phyloP scores from a whole-genome alignment of 2,329 filamentous ascomycete species.

The Nemania diffusa region DNA sequence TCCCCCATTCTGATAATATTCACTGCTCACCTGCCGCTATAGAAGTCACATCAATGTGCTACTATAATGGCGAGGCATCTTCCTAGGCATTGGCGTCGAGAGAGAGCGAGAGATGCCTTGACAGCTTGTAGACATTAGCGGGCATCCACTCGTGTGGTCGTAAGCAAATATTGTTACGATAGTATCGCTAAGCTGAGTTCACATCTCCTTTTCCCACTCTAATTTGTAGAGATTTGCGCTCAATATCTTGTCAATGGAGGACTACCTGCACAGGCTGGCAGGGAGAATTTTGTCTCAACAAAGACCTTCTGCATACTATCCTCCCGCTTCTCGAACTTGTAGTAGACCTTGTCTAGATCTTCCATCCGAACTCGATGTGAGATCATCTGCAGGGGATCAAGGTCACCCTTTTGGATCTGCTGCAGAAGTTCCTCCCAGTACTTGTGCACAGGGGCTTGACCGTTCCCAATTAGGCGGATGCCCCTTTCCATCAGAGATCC shows the following conservation, averaged over 20 bases:
- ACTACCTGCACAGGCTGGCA: slow-evolving; percentile 49
- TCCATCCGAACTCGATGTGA: slow-evolving; percentile 81
- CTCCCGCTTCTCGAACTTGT: slow-evolving; percentile 68
- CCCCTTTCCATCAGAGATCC: slow-evolving; percentile 87
- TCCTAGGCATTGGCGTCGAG: background rate
- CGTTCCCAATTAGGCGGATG: slow-evolving; percentile 78
- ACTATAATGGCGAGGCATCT: background rate
- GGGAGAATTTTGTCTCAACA: slow-evolving; percentile 67
- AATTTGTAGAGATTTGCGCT: background rate
- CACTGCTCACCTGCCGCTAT: background rate
- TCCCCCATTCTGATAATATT: background rate
- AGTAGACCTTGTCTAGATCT: slow-evolving; percentile 74
- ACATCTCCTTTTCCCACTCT: background rate
- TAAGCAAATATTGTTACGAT: background rate
- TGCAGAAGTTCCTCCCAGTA: slow-evolving; percentile 85
- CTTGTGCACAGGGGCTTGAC: slow-evolving; percentile 78
- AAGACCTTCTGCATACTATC: slow-evolving; percentile 86
- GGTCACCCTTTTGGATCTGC: slow-evolving; percentile 71
- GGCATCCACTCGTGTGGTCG: too few relatives aligned
- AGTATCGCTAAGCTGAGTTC: background rate
- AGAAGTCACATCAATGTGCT: background rate
- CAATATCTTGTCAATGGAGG: slow-evolving; percentile 36
- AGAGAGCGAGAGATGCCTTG: background rate
- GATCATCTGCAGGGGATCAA: slow-evolving; percentile 83
- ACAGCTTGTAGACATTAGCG: too few relatives aligned